Base-by-base conservation (phyloP, 495 filamentous ascomycete species). In the Penicillium cinerascens region DNA sequence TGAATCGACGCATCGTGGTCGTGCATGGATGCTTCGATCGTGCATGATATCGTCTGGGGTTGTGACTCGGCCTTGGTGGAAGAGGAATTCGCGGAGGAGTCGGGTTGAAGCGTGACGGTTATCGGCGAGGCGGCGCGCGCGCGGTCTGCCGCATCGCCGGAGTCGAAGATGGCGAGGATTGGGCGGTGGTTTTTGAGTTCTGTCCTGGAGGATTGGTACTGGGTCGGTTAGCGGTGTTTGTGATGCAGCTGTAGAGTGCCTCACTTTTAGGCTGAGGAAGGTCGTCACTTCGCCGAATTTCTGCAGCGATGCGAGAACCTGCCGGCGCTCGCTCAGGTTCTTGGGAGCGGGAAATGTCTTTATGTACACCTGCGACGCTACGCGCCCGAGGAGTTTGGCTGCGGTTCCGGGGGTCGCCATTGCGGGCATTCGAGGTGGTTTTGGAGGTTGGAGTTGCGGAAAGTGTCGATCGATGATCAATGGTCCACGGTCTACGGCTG, bases 251-350 rank as follows among this genome's bases (percentile, higher is more conserved):
- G 27, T 10, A 25, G 6, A 22, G 6, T 9, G 63, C 13, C 68
- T 18, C 72, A 91, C 88, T 59, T 81, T 78, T 17, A 90, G 71
- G 58, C 80, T 84, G 66, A 84, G 82, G 72, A 89, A 97, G 54
- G 84, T 83, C 20, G 83, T 79, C 8, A 97, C 80, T 44, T 90
- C 82, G 46, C 89, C 90, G 66, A 87, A 87, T 61, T 79, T 79
- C 65, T 90, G 83, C 21, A 97, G 70, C 20, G 86, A 79, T 33
- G 78, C 75, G 21, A 95, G 75, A 26, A 97, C 74, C 25, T 84
- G 78, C 44, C 85, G 83, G 41, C 86, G 86, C 60, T 96, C 88
- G 20, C 73, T 62, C n/a, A 96, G 73, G 55, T 68, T 82, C 11
- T 68, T 67, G 0, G 89, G 84, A 0, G 79, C 70, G 0, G 89